Base-by-base conservation (phyloP, 1,284 basidiomycete genomes). In the Amanita bisporigera region DNA sequence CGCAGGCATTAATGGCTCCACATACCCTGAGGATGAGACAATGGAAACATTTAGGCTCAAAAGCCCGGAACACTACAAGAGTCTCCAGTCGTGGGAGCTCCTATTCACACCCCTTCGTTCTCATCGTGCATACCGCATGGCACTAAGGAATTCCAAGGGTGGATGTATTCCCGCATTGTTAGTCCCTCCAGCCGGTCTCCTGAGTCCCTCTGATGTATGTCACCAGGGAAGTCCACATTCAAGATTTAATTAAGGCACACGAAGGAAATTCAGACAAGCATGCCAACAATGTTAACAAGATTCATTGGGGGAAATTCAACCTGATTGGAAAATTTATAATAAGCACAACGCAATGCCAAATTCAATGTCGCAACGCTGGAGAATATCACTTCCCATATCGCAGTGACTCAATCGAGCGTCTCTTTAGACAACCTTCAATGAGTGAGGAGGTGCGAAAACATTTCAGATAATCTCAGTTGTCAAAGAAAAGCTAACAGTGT, bases 291-390 rank as follows among this genome's bases (percentile, higher is more conserved):
- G 80, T 85, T 6, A 80, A 75, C 40, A 90, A 89, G 77, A 91
- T 94, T 59, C 92, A 94, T 72, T 94, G 92, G 92, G 92, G 90
- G 26, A 94, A 94, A 77, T 94, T 90, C 78, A 93, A 90, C 73
- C 89, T 94, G 88, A 90, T 94, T 82, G 93, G 90, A 38, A 84
- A 86, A 66, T 93, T 93, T 75, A 88, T 94, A 68, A 85, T 86
- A 64, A 87, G 83, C 67, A 91, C 91, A 10, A 85, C 84, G 0
- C 86, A 90, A 71, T 92, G 88, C 70, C 92, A 94, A 77, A 79
- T 85, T n/a, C 88, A 90, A 68, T 94, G 91, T 73, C 84, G 84
- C 59, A 83, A 80, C 61, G 83, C 85, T 2, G 78, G 76, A 43
- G 88, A 89, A 49, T 92, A 92, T 72, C 81, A 82, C 63, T 88